phyloP scores from a whole-genome alignment of 768 basidiomycete species.

The Rhizopogon vesiculosus region DNA sequence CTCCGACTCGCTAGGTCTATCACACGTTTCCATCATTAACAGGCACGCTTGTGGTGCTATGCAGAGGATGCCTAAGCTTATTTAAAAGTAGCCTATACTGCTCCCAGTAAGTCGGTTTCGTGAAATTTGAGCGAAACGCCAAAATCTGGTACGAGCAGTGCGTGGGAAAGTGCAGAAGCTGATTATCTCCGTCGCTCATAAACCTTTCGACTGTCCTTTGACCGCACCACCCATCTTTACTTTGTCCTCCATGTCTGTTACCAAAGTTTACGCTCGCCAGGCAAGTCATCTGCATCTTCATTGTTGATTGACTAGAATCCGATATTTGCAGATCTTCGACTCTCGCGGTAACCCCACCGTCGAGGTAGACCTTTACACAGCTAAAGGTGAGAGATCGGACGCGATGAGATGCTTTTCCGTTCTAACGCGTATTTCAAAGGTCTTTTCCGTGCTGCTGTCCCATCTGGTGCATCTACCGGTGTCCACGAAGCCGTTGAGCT shows the following conservation, averaged over 20 bases:
- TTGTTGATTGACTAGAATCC: conserved; percentile 7
- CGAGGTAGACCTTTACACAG: conserved; percentile 87
- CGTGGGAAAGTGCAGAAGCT: conserved; percentile 26
- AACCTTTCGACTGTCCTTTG: neutral
- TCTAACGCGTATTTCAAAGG: conserved; percentile 42
- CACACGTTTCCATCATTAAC: conserved; percentile 2
- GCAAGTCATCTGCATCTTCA: conserved; percentile 33
- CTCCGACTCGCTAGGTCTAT: conserved; percentile 1
- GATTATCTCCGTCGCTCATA: conserved; percentile 1
- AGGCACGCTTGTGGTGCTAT: neutral
- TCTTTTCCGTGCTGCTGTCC: conserved; percentile 90
- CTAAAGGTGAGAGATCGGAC: conserved; percentile 57
- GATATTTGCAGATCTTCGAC: conserved; percentile 83
- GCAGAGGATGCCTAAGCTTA: no score
- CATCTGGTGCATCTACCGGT: conserved; percentile 98
- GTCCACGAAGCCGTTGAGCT: conserved; percentile 98
- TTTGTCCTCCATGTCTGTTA: conserved; percentile 76
- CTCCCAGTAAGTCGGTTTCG: neutral
- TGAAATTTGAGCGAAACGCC: neutral
- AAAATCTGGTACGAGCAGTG: conserved; percentile 18
- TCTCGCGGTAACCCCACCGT: conserved; percentile 98
- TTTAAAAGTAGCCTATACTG: neutral
- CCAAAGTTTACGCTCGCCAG: conserved; percentile 90
- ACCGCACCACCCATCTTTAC: conserved; percentile 10
- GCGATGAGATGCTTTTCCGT: conserved; percentile 4